These are phyloP conservation scores for Neurospora sp. DNA, from an alignment of 2,329 filamentous ascomycete genomes.

Conservation along the genomic window DNA sequence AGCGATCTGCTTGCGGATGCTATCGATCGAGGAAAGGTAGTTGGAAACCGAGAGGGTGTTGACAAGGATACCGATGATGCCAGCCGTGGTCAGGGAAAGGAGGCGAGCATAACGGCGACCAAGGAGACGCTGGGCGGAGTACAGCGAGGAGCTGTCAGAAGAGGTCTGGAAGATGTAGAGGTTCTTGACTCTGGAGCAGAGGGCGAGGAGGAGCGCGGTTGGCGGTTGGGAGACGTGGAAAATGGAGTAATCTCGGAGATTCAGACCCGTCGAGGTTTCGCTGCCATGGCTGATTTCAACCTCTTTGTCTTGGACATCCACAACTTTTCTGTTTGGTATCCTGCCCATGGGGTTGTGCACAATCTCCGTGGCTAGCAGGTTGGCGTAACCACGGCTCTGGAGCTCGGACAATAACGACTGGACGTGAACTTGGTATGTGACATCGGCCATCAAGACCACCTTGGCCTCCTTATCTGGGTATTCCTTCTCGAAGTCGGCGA, in stretches of 20 bases:
- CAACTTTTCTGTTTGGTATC: constrained; percentile 73
- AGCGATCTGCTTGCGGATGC: constrained; percentile 63
- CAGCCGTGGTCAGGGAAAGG: constrained; percentile 66
- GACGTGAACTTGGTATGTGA: constrained; percentile 76
- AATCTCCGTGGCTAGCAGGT: constrained; percentile 61
- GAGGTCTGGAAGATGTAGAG: constrained; percentile 67
- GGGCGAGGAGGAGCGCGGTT: constrained; percentile 72
- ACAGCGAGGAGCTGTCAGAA: constrained; percentile 32
- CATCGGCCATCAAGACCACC: constrained; percentile 77
- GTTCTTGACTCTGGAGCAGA: constrained; percentile 70
- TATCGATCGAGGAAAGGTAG: constrained; percentile 71
- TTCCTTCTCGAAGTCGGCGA: constrained; percentile 53
- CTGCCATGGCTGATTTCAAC: constrained; percentile 22
- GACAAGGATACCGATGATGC: constrained; percentile 87
- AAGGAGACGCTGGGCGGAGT: constrained; percentile 45
- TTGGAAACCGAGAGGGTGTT: constrained; percentile 91
- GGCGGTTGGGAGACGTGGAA: constrained; percentile 81
- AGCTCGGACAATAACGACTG: constrained; percentile 45
- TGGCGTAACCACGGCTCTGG: constrained; percentile 53
- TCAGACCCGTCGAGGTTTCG: constrained; percentile 28
- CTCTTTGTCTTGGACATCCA: constrained; percentile 14
- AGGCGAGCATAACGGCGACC: constrained; percentile 83
- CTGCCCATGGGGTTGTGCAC: constrained; percentile 68
- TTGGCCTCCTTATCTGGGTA: constrained; percentile 56
- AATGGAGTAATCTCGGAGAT: constrained; percentile 59